These are phyloP conservation scores for Coemansia sp. DNA, from an alignment of 192 early-diverging fungal genomes.

Conservation along the genomic window DNA sequence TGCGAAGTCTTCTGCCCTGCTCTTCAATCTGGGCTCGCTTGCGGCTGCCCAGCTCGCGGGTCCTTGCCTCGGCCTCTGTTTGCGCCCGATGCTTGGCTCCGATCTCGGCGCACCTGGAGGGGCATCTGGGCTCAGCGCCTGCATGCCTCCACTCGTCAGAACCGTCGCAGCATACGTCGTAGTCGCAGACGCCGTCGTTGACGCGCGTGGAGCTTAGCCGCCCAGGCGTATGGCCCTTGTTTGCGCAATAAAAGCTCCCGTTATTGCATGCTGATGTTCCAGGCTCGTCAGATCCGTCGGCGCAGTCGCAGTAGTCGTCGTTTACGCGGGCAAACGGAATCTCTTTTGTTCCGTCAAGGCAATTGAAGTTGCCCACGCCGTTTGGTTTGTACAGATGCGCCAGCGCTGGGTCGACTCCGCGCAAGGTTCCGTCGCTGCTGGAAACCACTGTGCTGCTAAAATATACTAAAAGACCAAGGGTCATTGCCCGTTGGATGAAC, in stretches of 20 bases:
- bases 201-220: slow-evolving; percentile 72
- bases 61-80: slow-evolving; percentile 27
- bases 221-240: slow-evolving; percentile 71
- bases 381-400: slow-evolving; percentile 21
- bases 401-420: slow-evolving; percentile 41
- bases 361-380: slow-evolving; percentile 57
- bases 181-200: slow-evolving; percentile 95
- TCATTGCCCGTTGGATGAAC: background rate
- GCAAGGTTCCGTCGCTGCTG: background rate
- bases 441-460: background rate
- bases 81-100: slow-evolving; percentile 52
- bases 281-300: slow-evolving; percentile 94
- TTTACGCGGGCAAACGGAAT: slow-evolving; percentile 81
- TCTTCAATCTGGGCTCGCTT: slow-evolving; percentile 25
- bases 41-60: slow-evolving; percentile 20
- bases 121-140: slow-evolving; percentile 66
- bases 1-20: slow-evolving; percentile 28
- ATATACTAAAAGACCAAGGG: background rate
- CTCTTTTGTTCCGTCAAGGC: slow-evolving; percentile 71
- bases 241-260: slow-evolving; percentile 79
- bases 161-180: slow-evolving; percentile 91
- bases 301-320: slow-evolving; percentile 98
- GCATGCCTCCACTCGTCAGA: slow-evolving; percentile 75
- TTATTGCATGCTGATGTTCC: slow-evolving; percentile 92
- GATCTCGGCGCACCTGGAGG: slow-evolving; percentile 73